These are phyloP conservation scores for Scutellaria baicalensis DNA, from an alignment of 257 asterid genomes.

Conservation along the genomic window DNA sequence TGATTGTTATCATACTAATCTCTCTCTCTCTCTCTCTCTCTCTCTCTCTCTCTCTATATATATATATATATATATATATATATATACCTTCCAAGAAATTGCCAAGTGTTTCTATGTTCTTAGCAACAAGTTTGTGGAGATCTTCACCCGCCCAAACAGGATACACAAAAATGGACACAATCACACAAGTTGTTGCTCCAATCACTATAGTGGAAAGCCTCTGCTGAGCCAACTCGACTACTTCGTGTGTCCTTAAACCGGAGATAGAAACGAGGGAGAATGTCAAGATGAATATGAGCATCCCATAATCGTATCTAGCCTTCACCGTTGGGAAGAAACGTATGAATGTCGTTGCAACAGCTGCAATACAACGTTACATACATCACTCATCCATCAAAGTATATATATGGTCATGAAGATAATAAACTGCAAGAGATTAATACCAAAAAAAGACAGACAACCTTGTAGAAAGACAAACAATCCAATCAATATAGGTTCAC, in stretches of 20 bases:
- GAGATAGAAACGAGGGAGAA: constrained; percentile 61
- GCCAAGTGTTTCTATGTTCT: constrained; percentile 48
- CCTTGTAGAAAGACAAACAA: constrained; percentile 74
- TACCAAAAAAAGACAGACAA: not conserved
- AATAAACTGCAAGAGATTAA: too few species aligned
- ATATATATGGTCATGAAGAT: too few species aligned
- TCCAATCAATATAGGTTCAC: constrained; percentile 57
- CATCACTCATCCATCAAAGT: too few species aligned
- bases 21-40: too few species aligned
- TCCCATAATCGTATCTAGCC: constrained; percentile 78
- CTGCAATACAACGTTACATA: constrained; percentile 26
- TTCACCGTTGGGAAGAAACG: constrained; percentile 66
- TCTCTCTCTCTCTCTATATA: too few species aligned
- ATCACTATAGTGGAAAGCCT: constrained; percentile 53
- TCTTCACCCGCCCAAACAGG: constrained; percentile 90
- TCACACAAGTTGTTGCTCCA: constrained; percentile 54
- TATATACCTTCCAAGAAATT: constrained; percentile 47
- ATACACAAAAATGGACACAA: constrained; percentile 43
- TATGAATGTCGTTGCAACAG: constrained; percentile 53
- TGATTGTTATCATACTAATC: too few species aligned
- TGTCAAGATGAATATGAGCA: constrained; percentile 63
- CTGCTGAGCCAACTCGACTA: constrained; percentile 43
- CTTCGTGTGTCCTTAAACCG: constrained; percentile 44
- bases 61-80: too few species aligned
- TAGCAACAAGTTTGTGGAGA: constrained; percentile 57